Evolutionary conservation across 805 yeast genomes (phyloP), one percentile per base, ranked within the genome.

Genomic region (Suhomyces tanzawaensis): DNA sequence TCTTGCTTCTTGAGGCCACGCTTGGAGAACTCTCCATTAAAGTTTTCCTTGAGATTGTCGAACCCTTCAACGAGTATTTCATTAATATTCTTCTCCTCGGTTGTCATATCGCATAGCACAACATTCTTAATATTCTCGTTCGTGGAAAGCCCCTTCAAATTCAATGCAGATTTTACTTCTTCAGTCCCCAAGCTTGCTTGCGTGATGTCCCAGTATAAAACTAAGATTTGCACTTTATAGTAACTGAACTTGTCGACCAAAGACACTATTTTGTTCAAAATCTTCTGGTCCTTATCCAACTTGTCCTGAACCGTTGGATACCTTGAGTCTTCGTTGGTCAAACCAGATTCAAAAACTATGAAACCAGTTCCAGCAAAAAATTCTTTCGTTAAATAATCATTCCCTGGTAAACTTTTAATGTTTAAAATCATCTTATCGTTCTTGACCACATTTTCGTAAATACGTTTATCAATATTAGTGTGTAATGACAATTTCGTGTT

Each of bases 331-430:
- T 47, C 37, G 15, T 55, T 49, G 2, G 62, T 48, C 17, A 71
- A 48, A 3, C 85, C 85, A 45, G 80, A 66, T 45, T 77, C 81
- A 48, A 79, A 64, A 3, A 81, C 44, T 4, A 81, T 37, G 36
- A 75, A 67, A 1, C 72, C 63, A 4, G 73, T 54, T 16, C 59
- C 55, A 19, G 58, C 51, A 46, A 75, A 74, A 34, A 63, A 63
- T 7, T 55, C 56, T 21, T 60, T 60, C 18, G 64, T 62, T 18
- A 64, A 44, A 36, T 62, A 56, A 17, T 63, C 53, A 12, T 59
- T 63, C 8, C 50, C 43, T 1, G 79, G 77, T 28, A 78, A 57
- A 16, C 76, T 64, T 2, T 64, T 48, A 9, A 78, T 49, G 4
- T 53, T 47, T 4, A 79, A 34, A 0, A 35, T 37, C n/a, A 66